Percentiles rank a stretch among this genome's conserved stretches.
phyloP scores from a whole-genome alignment of 2,329 filamentous ascomycete genomes.

The Neonectria neomacrospora region DNA sequence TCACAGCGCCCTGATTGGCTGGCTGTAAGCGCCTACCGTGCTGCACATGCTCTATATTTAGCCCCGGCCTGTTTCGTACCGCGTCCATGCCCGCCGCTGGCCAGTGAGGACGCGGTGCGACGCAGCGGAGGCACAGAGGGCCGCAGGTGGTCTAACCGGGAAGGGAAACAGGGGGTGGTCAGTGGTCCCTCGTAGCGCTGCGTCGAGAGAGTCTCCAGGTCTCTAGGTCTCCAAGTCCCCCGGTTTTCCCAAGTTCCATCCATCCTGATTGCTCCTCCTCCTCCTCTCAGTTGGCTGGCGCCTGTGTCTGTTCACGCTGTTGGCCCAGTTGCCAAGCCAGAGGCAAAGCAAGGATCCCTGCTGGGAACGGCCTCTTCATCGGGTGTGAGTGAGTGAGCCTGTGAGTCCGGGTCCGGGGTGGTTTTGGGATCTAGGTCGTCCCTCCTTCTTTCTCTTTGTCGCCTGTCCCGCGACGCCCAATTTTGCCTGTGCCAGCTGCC shows the following conservation, averaged over 20 bases:
- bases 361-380: slow-evolving; percentile 17
- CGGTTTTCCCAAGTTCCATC: background rate
- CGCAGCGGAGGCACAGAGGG: slow-evolving; percentile 26
- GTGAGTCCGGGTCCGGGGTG: slow-evolving; percentile 14
- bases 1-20: slow-evolving; percentile 44
- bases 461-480: slow-evolving; percentile 12
- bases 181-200: slow-evolving; percentile 40
- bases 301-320: slow-evolving; percentile 14
- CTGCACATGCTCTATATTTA: slow-evolving; percentile 50
- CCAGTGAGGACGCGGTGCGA: slow-evolving; percentile 36
- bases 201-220: slow-evolving; percentile 2
- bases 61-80: slow-evolving; percentile 45
- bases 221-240: background rate
- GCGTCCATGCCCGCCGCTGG: slow-evolving; percentile 25
- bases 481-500: slow-evolving; percentile 12
- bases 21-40: slow-evolving; percentile 46
- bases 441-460: slow-evolving; percentile 12
- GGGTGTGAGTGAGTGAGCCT: background rate
- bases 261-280: background rate
- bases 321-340: slow-evolving; percentile 24
- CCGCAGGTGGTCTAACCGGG: slow-evolving; percentile 34
- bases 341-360: slow-evolving; percentile 18
- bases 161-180: slow-evolving; percentile 33
- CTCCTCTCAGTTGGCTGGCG: slow-evolving; percentile 4
- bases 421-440: slow-evolving; percentile 1